phyloP scores from a whole-genome alignment of 2,329 filamentous ascomycete species.

The Endothia cerciana region DNA sequence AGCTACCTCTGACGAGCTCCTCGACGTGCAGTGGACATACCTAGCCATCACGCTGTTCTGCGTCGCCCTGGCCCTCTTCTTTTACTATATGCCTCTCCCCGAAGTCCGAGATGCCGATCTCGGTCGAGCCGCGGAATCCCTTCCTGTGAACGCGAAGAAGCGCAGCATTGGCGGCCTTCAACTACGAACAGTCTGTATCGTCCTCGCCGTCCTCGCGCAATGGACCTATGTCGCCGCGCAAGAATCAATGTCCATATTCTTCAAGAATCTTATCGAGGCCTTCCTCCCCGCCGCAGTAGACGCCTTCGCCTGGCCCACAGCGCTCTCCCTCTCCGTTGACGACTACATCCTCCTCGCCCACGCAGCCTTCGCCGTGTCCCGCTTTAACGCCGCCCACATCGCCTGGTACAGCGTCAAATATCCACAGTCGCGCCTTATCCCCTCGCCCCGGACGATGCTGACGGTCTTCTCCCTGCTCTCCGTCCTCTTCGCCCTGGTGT shows the following conservation, averaged over 20 bases:
- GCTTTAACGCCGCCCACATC: slow-evolving; percentile 68
- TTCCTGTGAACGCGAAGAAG: slow-evolving; percentile 56
- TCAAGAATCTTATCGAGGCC: slow-evolving; percentile 54
- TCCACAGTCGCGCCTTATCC: slow-evolving; percentile 49
- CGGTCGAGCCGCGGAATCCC: slow-evolving; percentile 49
- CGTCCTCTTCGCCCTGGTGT: slow-evolving; percentile 57
- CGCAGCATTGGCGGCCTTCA: slow-evolving; percentile 54
- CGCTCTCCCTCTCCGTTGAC: slow-evolving; percentile 57
- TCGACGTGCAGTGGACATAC: slow-evolving; percentile 84
- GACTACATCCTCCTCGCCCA: slow-evolving; percentile 76
- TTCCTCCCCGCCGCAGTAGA: slow-evolving; percentile 38
- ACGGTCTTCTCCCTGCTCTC: slow-evolving; percentile 64
- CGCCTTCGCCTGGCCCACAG: slow-evolving; percentile 40
- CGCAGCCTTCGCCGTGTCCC: slow-evolving; percentile 71
- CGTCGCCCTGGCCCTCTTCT: slow-evolving; percentile 69
- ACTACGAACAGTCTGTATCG: slow-evolving; percentile 61
- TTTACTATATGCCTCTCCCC: slow-evolving; percentile 69
- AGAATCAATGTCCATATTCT: slow-evolving; percentile 65
- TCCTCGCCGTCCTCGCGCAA: slow-evolving; percentile 74
- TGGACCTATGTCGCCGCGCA: slow-evolving; percentile 81
- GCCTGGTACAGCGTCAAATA: slow-evolving; percentile 60
- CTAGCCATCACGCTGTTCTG: slow-evolving; percentile 79
- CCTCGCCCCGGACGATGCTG: slow-evolving; percentile 72
- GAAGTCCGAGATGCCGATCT: slow-evolving; percentile 63
- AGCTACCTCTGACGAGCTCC: slow-evolving; percentile 54